phyloP scores from a whole-genome alignment of 1,139 yeast species.

The Lodderomyces orthopsilosis region DNA sequence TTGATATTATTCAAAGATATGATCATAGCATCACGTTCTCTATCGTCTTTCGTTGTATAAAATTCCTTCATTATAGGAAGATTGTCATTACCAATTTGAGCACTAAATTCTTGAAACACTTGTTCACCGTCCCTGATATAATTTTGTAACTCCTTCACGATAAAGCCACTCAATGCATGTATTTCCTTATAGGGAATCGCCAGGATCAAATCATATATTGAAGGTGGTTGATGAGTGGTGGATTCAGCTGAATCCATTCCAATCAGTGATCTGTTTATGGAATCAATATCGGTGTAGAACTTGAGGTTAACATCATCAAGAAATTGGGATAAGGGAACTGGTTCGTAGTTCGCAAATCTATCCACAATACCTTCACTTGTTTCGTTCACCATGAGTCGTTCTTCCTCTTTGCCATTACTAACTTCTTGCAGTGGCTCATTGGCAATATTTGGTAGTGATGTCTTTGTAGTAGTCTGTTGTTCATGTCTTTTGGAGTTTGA shows the following conservation, averaged over 20 bases:
- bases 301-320: constrained; percentile 47
- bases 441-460: not conserved
- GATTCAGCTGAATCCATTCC: constrained; percentile 22
- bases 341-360: constrained; percentile 22
- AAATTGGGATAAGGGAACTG: constrained; percentile 42
- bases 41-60: constrained; percentile 24
- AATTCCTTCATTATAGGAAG: constrained; percentile 51
- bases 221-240: constrained; percentile 13
- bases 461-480: too few relatives aligned
- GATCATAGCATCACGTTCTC: constrained; percentile 29
- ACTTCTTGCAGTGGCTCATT: not conserved
- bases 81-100: constrained; percentile 42
- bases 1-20: constrained; percentile 45
- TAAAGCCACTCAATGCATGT: constrained; percentile 49
- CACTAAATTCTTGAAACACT: constrained; percentile 42
- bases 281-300: constrained; percentile 51
- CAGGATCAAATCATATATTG: constrained; percentile 27
- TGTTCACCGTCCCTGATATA: constrained; percentile 49
- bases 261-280: constrained; percentile 9
- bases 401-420: constrained; percentile 10
- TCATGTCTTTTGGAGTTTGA: too few relatives aligned
- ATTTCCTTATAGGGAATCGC: constrained; percentile 34
- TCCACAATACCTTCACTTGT: constrained; percentile 3
- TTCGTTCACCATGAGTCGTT: not conserved
- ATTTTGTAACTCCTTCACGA: constrained; percentile 50